A percentile compares a stretch with the other conserved stretches of the same genome.
These are phyloP conservation scores for Xylaria sp. DNA, from an alignment of 2,329 filamentous ascomycete genomes.

Conservation along the genomic window DNA sequence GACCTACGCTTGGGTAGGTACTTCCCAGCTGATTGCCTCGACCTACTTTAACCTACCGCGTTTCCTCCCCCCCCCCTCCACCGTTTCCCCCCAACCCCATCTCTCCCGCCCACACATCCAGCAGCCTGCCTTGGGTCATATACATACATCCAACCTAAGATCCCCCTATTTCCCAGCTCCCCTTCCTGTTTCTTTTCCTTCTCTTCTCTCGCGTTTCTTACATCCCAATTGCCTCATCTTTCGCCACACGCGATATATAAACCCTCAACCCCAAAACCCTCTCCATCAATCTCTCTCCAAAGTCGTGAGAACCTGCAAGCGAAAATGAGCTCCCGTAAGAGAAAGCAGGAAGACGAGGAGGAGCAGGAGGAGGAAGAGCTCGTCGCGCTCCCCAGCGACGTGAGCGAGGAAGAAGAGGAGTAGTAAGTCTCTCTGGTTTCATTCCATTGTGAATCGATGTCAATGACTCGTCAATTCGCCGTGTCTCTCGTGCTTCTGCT, in stretches of 20 bases:
- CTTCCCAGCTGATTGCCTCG: conserved; percentile 1
- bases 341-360: conserved; percentile 33
- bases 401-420: conserved; percentile 35
- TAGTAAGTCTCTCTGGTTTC: conserved; percentile 26
- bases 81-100: too few relatives aligned
- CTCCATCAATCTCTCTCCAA: too few relatives aligned
- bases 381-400: conserved; percentile 34
- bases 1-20: conserved; percentile 1
- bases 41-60: neutral
- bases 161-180: conserved; percentile 20
- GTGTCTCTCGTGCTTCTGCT: conserved; percentile 4
- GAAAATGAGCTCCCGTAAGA: conserved; percentile 33
- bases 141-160: conserved; percentile 28
- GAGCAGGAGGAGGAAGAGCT: conserved; percentile 34
- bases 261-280: too few relatives aligned
- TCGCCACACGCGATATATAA: conserved; percentile 11
- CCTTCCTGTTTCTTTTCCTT: conserved; percentile 18
- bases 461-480: neutral
- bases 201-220: conserved; percentile 19
- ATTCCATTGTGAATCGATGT: neutral
- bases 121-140: conserved; percentile 26
- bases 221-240: conserved; percentile 20
- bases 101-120: conserved; percentile 16
- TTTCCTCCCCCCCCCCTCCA: neutral
- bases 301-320: conserved; percentile 5